These are phyloP conservation scores for Trichomonascaceae sp. DNA, from an alignment of 1,139 yeast species.

Conservation along the genomic window DNA sequence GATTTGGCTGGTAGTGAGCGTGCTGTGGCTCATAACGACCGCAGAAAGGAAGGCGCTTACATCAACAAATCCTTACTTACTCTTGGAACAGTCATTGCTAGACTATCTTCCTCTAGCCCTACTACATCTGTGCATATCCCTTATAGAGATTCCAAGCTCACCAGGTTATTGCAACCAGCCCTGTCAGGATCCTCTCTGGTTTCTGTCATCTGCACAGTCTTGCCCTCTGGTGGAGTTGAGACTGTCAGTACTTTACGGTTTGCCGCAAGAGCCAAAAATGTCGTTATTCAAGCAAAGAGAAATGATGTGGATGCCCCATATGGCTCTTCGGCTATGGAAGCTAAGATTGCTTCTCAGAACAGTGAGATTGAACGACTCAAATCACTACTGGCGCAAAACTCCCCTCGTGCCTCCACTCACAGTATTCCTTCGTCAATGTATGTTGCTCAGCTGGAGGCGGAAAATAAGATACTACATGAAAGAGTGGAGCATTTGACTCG, in stretches of 20 bases:
- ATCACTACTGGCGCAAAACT: slow-evolving; percentile 1
- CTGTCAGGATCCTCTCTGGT: slow-evolving; percentile 81
- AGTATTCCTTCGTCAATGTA: slow-evolving; percentile 19
- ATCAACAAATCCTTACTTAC: slow-evolving; percentile 88
- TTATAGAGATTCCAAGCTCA: slow-evolving; percentile 85
- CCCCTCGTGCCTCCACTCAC: neutral
- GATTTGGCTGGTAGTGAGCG: slow-evolving; percentile 95
- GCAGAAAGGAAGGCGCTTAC: slow-evolving; percentile 88
- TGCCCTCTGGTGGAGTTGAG: slow-evolving; percentile 63
- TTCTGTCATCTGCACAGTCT: slow-evolving; percentile 82
- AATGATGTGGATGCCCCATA: slow-evolving; percentile 25
- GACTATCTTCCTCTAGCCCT: slow-evolving; percentile 36
- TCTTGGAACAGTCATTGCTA: slow-evolving; percentile 80
- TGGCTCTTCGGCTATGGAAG: slow-evolving; percentile 29
- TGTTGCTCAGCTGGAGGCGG: slow-evolving; percentile 49
- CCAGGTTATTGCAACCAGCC: slow-evolving; percentile 85
- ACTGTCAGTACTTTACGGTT: slow-evolving; percentile 83
- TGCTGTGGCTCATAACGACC: slow-evolving; percentile 73
- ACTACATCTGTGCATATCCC: slow-evolving; percentile 59
- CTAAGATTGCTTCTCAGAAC: slow-evolving; percentile 27
- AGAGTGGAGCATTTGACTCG: slow-evolving; percentile 64
- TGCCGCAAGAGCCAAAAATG: slow-evolving; percentile 90
- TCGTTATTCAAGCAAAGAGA: slow-evolving; percentile 60
- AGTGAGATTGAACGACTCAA: slow-evolving; percentile 4
- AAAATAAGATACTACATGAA: slow-evolving; percentile 55